Evolutionary conservation across 1,139 yeast species (phyloP).

Genomic region (Arxiozyma heterogenica): DNA sequence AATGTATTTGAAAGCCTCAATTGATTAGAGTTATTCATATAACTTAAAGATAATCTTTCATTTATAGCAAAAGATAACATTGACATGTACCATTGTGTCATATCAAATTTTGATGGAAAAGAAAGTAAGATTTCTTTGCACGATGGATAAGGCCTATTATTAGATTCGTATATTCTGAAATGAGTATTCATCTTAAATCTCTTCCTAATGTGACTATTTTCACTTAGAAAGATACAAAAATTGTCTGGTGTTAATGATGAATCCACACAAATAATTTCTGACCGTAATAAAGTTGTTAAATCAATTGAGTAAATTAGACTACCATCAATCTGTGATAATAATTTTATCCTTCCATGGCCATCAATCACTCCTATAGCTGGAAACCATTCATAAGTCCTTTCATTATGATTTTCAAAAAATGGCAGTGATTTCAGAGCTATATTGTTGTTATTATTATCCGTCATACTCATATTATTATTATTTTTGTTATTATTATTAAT

Average conservation of each 20-base stretch:
- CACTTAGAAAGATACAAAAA: constrained; percentile 52
- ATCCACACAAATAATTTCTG: constrained; percentile 62
- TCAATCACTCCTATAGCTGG: constrained; percentile 65
- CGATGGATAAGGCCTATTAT: constrained; percentile 9
- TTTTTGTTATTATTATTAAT: constrained; percentile 12
- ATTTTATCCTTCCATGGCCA: constrained; percentile 55
- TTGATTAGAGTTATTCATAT: constrained; percentile 23
- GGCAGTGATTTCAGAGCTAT: not conserved
- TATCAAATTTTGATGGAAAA: constrained; percentile 61
- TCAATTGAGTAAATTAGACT: constrained; percentile 55
- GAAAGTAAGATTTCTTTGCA: constrained; percentile 42
- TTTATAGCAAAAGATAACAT: constrained; percentile 57
- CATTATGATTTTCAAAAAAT: not conserved
- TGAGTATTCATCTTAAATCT: constrained; percentile 12
- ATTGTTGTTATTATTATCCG: constrained; percentile 13
- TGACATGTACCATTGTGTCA: constrained; percentile 79
- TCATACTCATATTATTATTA: too few species aligned
- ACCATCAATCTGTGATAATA: constrained; percentile 60
- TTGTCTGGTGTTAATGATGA: constrained; percentile 55
- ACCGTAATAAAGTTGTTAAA: constrained; percentile 45
- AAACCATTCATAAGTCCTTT: constrained; percentile 56
- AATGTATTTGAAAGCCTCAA: constrained; percentile 47
- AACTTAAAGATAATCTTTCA: constrained; percentile 35
- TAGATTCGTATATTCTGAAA: not conserved
- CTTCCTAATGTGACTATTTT: constrained; percentile 42